Evolutionary conservation across 1,139 yeast genomes (phyloP), one percentile per base, ranked within the genome.

Genomic region (Yamadazyma blattariae): DNA sequence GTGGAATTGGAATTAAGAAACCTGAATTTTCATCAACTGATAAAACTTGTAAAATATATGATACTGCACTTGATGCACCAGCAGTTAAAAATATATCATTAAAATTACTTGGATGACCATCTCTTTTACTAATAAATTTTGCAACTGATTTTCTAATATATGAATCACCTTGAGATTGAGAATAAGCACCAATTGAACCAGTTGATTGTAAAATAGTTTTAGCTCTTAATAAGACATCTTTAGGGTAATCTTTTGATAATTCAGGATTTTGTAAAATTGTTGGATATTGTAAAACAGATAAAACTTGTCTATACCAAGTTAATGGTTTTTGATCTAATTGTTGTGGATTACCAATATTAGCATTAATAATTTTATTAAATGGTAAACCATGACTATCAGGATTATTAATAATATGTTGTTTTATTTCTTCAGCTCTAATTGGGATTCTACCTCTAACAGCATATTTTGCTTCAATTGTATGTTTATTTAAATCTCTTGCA

Each of bases 271-370:
- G 52, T 35, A 88, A 52, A 36, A 90, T 60, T 24, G 72, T 76
- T 0, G 98, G 97, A 56, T 87, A 84, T 62, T 92, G 96, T 51
- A 90, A 66, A 31, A 90, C 64, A 1, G 96, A 77, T 44, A 90
- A 67, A 4, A 90, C 96, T 57, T 90, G 95, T 53, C 98, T 76
- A 62, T 88, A 89, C 71, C 94, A 94, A n/a, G 96, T 87, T 52
- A 92, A 69, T 2, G 98, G 98, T 51, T 81, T 75, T 61, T 92
- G 99, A 50, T 87, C 92, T 52, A 92, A 72, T 57, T 90, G 97
- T 60, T 92, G 98, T 2, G 98, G 98, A 57, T 94, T 94, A 24
- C 98, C 98, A 44, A 92, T 92, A 59, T 94, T 92, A 43, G 97
- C 95, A 51, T 79, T 80, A 54, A 92, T 82, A 48, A 92, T 87